Evolutionary conservation across 2,329 filamentous ascomycete species (phyloP).

Genomic region (Cladosporium sp.): DNA sequence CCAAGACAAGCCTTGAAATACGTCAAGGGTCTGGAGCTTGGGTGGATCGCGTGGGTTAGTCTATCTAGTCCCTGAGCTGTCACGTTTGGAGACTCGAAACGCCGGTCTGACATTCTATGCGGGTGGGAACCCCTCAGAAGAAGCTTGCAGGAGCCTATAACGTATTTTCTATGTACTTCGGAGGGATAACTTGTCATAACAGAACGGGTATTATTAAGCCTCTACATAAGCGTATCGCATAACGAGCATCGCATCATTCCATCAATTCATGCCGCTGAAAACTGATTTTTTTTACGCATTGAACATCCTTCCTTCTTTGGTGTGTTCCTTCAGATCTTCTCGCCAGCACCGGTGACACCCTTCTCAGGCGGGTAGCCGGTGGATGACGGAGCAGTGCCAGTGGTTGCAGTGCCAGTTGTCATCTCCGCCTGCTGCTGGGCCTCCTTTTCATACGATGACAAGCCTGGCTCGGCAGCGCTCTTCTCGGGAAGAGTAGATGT

Average conservation of each 20-base stretch:
- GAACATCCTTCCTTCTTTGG: background rate
- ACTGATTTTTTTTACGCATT: background rate
- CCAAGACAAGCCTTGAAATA: background rate
- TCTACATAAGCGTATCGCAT: background rate
- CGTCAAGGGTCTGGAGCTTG: slow-evolving; percentile 4
- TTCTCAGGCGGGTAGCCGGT: slow-evolving; percentile 13
- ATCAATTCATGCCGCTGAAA: background rate
- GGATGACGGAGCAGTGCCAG: background rate
- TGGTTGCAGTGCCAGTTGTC: background rate
- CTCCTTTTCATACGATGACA: slow-evolving; percentile 13
- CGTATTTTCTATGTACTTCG: no score
- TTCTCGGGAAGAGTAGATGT: slow-evolving; percentile 1
- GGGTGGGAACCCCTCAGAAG: background rate
- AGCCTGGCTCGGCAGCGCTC: slow-evolving; percentile 1
- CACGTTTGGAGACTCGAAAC: background rate
- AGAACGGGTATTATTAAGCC: background rate
- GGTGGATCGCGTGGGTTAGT: background rate
- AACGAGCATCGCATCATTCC: background rate
- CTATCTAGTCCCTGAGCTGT: slow-evolving; percentile 1
- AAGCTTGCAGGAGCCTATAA: background rate
- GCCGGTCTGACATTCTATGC: background rate
- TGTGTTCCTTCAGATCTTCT: background rate
- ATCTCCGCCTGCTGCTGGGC: background rate
- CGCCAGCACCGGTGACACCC: background rate
- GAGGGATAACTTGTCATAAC: background rate